Conservation (phyloP, 108 stramenopile genomes). For the Fragilaria radians region DNA sequence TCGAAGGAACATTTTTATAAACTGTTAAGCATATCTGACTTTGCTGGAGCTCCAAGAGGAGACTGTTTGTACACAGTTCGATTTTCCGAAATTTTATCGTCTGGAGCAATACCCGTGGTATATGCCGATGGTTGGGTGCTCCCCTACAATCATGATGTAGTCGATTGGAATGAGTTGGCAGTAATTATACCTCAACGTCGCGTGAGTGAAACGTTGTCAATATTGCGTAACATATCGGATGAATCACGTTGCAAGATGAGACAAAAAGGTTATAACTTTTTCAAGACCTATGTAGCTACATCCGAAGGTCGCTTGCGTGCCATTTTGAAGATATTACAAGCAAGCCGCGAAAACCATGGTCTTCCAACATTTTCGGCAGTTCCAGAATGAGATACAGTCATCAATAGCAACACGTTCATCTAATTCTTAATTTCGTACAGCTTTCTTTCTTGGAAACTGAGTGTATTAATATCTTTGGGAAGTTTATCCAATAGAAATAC, state of each 20-base stretch:
- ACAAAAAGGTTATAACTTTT: neutral
- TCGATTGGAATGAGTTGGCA: slow-evolving; percentile 8
- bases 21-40: slow-evolving; percentile 1
- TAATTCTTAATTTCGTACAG: too few relatives aligned
- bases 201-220: neutral
- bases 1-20: neutral
- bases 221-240: neutral
- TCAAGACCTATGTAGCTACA: neutral
- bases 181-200: neutral
- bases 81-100: slow-evolving; percentile 25
- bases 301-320: neutral
- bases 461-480: too few relatives aligned
- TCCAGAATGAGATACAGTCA: too few relatives aligned
- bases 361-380: too few relatives aligned
- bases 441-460: too few relatives aligned
- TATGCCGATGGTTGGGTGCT: slow-evolving; percentile 29
- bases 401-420: too few relatives aligned
- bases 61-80: slow-evolving; percentile 39
- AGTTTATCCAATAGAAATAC: too few relatives aligned
- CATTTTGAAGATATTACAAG: neutral
- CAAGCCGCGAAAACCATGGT: too few relatives aligned
- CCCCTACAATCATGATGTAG: slow-evolving; percentile 19
- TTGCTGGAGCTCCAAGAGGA: slow-evolving; percentile 29
- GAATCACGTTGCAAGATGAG: neutral
- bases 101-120: slow-evolving; percentile 39